Conservation (phyloP, 768 basidiomycete genomes). For the Strobilomyces confusus region DNA sequence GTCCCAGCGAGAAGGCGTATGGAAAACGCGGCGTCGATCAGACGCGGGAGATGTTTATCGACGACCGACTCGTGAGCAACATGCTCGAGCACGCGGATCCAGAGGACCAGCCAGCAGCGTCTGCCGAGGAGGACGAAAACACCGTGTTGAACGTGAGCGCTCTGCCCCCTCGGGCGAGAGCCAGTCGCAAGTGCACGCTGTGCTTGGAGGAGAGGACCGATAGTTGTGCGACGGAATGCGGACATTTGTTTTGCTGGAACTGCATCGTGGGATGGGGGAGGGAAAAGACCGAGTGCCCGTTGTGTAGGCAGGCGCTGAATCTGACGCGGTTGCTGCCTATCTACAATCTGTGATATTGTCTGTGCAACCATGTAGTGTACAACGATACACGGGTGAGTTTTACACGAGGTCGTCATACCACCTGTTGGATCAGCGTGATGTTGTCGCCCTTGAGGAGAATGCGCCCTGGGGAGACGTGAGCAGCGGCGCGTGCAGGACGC, state of each 20-base stretch:
- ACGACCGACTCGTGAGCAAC: constrained; percentile 56
- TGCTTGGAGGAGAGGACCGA: constrained; percentile 83
- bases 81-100: constrained; percentile 49
- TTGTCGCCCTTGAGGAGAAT: constrained; percentile 97
- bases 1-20: constrained; percentile 27
- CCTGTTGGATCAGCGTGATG: constrained; percentile 93
- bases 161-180: constrained; percentile 51
- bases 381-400: constrained; percentile 13
- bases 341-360: constrained; percentile 64
- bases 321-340: constrained; percentile 71
- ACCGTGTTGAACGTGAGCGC: constrained; percentile 59
- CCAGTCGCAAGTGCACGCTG: constrained; percentile 70
- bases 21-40: constrained; percentile 32
- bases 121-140: constrained; percentile 66
- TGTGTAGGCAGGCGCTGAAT: constrained; percentile 76
- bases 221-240: constrained; percentile 82
- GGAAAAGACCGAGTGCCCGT: constrained; percentile 87
- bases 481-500: not conserved
- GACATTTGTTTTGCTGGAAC: constrained; percentile 87
- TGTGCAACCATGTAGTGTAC: constrained; percentile 19
- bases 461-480: constrained; percentile 54
- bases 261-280: constrained; percentile 87
- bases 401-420: constrained; percentile 27
- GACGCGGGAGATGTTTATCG: constrained; percentile 45
- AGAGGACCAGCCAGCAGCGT: constrained; percentile 50